Percentiles rank a stretch among this genome's conserved stretches.
These are phyloP conservation scores for Prillingera fragicola DNA, from an alignment of 1,284 basidiomycete genomes.

Conservation along the genomic window DNA sequence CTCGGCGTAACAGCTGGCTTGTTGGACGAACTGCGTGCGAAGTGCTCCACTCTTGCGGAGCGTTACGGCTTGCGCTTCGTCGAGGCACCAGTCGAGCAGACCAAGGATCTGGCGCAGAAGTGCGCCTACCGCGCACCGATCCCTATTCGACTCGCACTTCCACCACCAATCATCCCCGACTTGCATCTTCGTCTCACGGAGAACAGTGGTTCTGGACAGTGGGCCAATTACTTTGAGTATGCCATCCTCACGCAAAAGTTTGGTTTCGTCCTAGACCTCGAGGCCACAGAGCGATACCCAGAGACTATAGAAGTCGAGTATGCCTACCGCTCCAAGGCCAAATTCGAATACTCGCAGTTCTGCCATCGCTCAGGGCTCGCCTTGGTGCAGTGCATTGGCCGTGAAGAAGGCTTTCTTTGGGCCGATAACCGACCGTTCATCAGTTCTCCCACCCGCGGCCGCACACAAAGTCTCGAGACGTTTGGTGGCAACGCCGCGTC, in stretches of 20 bases:
- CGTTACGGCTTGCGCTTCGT: constrained; percentile 86
- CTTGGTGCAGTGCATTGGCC: constrained; percentile 79
- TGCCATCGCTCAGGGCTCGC: constrained; percentile 80
- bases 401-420: constrained; percentile 72
- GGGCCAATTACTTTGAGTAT: constrained; percentile 71
- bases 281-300: constrained; percentile 69
- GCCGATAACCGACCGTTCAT: constrained; percentile 69
- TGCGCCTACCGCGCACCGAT: constrained; percentile 86
- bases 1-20: constrained; percentile 92
- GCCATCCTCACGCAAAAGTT: constrained; percentile 64
- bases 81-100: constrained; percentile 84
- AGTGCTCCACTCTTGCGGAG: constrained; percentile 80
- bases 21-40: constrained; percentile 81
- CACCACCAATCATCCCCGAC: constrained; percentile 66
- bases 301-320: constrained; percentile 77
- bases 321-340: constrained; percentile 64
- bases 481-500: constrained; percentile 18
- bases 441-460: constrained; percentile 31
- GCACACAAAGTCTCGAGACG: constrained; percentile 11
- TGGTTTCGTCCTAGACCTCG: constrained; percentile 80
- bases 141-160: constrained; percentile 65
- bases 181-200: constrained; percentile 60
- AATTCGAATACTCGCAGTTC: constrained; percentile 78
- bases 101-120: constrained; percentile 67
- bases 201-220: constrained; percentile 49